Evolutionary conservation across 2,329 filamentous ascomycete genomes (phyloP).

Genomic region (Coniella lustricola): DNA sequence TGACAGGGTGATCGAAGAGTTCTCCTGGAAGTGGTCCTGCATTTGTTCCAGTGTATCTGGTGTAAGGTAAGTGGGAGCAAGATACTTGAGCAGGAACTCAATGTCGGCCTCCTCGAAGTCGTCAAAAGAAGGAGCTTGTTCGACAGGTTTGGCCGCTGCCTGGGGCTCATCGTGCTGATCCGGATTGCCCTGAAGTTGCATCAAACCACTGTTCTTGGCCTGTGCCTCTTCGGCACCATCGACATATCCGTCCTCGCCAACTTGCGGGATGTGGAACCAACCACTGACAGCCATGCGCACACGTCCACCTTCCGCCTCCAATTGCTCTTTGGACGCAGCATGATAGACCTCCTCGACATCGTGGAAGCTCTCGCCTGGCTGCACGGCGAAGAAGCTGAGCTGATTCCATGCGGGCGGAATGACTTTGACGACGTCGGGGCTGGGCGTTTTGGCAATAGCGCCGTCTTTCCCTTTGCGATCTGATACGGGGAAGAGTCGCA

Average conservation of each 20-base stretch:
- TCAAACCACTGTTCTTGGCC: conserved; percentile 81
- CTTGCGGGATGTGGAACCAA: conserved; percentile 97
- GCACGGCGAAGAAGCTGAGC: conserved; percentile 94
- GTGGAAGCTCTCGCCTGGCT: conserved; percentile 98
- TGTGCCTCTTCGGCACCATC: conserved; percentile 82
- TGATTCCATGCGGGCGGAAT: conserved; percentile 97
- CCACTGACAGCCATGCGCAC: conserved; percentile 97
- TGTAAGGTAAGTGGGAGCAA: conserved; percentile 83
- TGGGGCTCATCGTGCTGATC: conserved; percentile 83
- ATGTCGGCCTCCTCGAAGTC: conserved; percentile 69
- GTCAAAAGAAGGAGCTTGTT: conserved; percentile 37
- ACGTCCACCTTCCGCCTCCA: conserved; percentile 63
- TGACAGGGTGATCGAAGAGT: conserved; percentile 76
- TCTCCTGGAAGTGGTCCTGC: conserved; percentile 69
- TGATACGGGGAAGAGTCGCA: conserved; percentile 75
- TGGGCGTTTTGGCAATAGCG: conserved; percentile 70
- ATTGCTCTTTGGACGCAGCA: conserved; percentile 50
- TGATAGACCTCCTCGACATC: conserved; percentile 98
- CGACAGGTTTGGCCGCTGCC: conserved; percentile 44
- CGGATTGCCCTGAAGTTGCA: conserved; percentile 86
- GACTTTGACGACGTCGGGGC: conserved; percentile 68
- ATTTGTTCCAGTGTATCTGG: conserved; percentile 85
- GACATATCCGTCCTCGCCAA: conserved; percentile 87
- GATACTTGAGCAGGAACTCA: conserved; percentile 83
- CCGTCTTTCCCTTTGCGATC: conserved; percentile 61